Base-by-base conservation (phyloP, 371 early-diverging fungal species). In the Rhizopus sp. region DNA sequence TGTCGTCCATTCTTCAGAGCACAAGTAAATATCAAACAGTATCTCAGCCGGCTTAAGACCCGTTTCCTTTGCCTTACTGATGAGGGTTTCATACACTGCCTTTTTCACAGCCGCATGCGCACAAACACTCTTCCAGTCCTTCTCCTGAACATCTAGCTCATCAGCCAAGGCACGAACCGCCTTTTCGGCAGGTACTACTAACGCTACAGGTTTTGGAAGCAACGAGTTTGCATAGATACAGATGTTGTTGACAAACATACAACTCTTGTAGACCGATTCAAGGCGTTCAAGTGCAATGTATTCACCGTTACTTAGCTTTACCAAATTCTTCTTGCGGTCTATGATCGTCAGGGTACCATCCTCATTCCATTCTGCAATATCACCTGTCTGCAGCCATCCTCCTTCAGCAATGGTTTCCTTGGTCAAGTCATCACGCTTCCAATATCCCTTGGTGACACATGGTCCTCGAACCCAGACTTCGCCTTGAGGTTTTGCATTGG, bases 221-320 rank as follows among this genome's bases (percentile, higher is more conserved):
- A 82, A 71, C 7, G 91, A 78, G 61, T 96, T 90, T 10, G 91
- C 97, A 70, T 90, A 88, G 17, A 98, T 85, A 73, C 93, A 93
- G 40, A 96, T 83, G 69, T 93, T 93, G 71, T 80, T 83, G 40
- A 93, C 88, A 66, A 77, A 89, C 12, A 83, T 56, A 48, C 87
- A 86, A 56, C 84, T 85, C 75, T 89, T 89, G 85, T 96, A 96
- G 3, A 91, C 81, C 4, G 94, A 87, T 76, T 99, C 99, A 35
- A 99, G 78, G 66, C 96, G 97, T 72, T 99, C 99, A 34, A 99
- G 83, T 0, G 97, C 97, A 74, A 91, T 93, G 78, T 99, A 99
- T 78, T 99, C 99, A 62, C 99, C 99, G 64, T 92, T 87, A 41
- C 80, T 78, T 30, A 86, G 59, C 40, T 78, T 97, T 66, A 97